phyloP scores from a whole-genome alignment of 176 grass and related monocot genomes.

The Rhynchospora pubera region DNA sequence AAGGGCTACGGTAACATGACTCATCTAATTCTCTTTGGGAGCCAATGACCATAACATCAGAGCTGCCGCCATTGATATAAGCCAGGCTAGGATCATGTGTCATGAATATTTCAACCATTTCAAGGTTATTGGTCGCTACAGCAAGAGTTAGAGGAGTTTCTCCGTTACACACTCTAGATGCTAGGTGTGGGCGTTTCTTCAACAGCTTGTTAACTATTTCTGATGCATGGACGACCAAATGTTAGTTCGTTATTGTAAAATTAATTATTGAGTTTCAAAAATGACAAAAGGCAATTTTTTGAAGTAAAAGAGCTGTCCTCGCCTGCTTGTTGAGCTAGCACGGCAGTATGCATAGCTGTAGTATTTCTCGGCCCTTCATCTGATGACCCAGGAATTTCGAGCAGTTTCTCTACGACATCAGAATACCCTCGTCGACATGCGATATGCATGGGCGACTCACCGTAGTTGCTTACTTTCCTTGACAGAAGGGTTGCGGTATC shows the following conservation, averaged over 20 bases:
- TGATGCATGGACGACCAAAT: background rate
- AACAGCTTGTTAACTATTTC: background rate
- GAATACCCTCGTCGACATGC: background rate
- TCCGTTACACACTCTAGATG: background rate
- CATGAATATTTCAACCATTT: slow-evolving; percentile 2
- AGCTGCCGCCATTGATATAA: background rate
- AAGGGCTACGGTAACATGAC: background rate
- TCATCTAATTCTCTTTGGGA: background rate
- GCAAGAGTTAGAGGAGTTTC: background rate
- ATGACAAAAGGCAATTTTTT: background rate
- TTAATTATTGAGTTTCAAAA: background rate
- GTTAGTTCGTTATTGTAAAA: background rate
- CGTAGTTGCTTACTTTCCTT: background rate
- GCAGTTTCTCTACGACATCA: background rate
- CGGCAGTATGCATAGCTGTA: background rate
- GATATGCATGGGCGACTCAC: background rate
- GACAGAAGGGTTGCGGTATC: background rate
- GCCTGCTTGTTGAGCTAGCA: background rate
- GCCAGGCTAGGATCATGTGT: background rate
- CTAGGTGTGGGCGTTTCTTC: background rate
- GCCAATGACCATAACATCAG: background rate
- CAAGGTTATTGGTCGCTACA: background rate
- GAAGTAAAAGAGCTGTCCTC: background rate
- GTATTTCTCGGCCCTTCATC: background rate
- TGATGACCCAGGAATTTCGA: background rate